These are phyloP conservation scores for Cutaneotrichosporon sp. DNA, from an alignment of 1,284 basidiomycete genomes.

Conservation along the genomic window DNA sequence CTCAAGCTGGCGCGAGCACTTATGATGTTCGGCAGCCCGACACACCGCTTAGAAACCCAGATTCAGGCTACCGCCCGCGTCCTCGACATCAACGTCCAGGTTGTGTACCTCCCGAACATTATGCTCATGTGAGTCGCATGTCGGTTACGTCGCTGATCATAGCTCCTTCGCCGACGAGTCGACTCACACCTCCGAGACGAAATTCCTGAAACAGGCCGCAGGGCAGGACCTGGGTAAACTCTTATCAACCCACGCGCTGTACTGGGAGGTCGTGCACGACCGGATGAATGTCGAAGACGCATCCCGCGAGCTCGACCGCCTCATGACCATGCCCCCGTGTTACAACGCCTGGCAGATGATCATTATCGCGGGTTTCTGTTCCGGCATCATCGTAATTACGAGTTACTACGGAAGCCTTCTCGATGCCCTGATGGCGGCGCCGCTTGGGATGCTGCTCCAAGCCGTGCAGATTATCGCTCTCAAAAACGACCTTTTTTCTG, in stretches of 20 bases:
- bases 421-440: conserved; percentile 69
- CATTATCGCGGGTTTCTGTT: conserved; percentile 75
- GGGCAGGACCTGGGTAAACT: conserved; percentile 73
- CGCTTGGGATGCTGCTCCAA: conserved; percentile 72
- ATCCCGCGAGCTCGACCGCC: conserved; percentile 62
- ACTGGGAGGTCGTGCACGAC: conserved; percentile 87
- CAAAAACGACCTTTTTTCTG: conserved; percentile 75
- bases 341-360: conserved; percentile 66
- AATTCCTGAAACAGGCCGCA: conserved; percentile 71
- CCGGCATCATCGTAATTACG: conserved; percentile 63
- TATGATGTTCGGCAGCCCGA: conserved; percentile 95
- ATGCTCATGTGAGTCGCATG: conserved; percentile 56
- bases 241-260: conserved; percentile 67
- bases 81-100: conserved; percentile 76
- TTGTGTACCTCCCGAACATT: conserved; percentile 80
- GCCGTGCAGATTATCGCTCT: conserved; percentile 67
- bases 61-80: conserved; percentile 79
- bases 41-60: conserved; percentile 79
- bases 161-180: conserved; percentile 69
- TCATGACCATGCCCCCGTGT: conserved; percentile 62
- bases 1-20: conserved; percentile 80
- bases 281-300: conserved; percentile 75
- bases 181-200: conserved; percentile 80
- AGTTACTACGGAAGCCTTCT: conserved; percentile 56
- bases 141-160: not conserved